phyloP scores from a whole-genome alignment of 352 stramenopile species.

The Pythium utonaiense region DNA sequence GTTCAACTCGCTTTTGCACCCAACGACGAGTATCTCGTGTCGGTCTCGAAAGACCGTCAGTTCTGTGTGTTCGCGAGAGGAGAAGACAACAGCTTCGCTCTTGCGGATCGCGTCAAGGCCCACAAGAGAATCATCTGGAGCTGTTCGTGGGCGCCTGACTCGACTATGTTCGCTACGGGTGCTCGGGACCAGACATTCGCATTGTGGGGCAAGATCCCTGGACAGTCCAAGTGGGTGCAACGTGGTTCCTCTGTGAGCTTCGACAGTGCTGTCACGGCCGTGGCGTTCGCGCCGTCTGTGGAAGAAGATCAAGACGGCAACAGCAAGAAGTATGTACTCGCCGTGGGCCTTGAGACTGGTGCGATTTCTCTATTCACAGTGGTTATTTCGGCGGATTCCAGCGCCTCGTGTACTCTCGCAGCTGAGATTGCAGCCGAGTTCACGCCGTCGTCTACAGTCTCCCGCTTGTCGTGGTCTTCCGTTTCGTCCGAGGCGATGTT shows the following conservation, averaged over 20 bases:
- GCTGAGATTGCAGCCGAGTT: conserved; percentile 22
- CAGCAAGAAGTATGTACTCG: conserved; percentile 33
- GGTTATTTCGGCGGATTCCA: background rate
- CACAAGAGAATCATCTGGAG: conserved; percentile 83
- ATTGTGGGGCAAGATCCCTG: conserved; percentile 31
- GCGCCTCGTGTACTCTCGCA: conserved; percentile 9
- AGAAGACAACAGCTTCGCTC: conserved; percentile 28
- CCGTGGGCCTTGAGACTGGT: conserved; percentile 59
- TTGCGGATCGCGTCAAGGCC: conserved; percentile 51
- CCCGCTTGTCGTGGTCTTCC: conserved; percentile 47
- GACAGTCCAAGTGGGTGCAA: conserved; percentile 22
- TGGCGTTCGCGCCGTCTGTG: conserved; percentile 44
- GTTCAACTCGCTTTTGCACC: conserved; percentile 73
- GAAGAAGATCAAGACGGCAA: background rate
- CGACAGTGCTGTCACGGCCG: conserved; percentile 50
- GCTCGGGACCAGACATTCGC: conserved; percentile 66
- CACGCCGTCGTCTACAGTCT: conserved; percentile 37
- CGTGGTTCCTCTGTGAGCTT: conserved; percentile 24
- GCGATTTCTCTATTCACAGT: conserved; percentile 38
- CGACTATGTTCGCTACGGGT: conserved; percentile 47
- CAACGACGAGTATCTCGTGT: conserved; percentile 55
- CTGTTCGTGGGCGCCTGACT: conserved; percentile 68
- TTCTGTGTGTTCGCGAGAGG: conserved; percentile 57
- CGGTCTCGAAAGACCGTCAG: conserved; percentile 70
- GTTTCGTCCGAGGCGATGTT: background rate